Percentiles rank a stretch among this genome's conserved stretches.
Evolutionary conservation across 352 stramenopile genomes (phyloP).

Genomic region (Vaucheria bursata): DNA sequence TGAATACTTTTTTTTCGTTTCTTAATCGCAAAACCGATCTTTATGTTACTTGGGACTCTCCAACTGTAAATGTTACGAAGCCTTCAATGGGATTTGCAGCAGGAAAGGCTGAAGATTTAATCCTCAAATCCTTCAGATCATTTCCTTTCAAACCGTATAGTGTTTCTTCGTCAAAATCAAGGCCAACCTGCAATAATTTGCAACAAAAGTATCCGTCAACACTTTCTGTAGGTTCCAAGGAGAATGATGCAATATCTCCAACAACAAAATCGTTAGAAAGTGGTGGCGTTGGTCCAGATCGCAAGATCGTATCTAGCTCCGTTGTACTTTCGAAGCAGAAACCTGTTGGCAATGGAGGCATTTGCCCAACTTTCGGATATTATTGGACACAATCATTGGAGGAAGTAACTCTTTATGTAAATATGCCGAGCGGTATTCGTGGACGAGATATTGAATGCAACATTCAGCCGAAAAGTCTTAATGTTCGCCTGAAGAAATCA

Average conservation of each 20-base stretch:
- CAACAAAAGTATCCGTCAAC: neutral
- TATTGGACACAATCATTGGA: conserved; percentile 70
- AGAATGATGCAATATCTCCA: too few species aligned
- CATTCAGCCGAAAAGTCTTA: conserved; percentile 55
- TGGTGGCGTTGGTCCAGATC: neutral
- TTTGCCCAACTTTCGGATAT: conserved; percentile 54
- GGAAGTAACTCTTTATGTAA: conserved; percentile 61
- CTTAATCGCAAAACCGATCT: conserved; percentile 71
- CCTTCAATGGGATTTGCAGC: conserved; percentile 62
- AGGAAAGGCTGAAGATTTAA: conserved; percentile 64
- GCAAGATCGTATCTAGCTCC: too few species aligned
- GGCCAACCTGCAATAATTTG: neutral
- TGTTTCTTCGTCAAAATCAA: neutral
- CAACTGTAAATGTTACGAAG: conserved; percentile 12
- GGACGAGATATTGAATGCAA: conserved; percentile 59
- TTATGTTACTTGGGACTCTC: conserved; percentile 58
- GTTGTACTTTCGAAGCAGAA: conserved; percentile 55
- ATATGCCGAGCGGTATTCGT: conserved; percentile 50
- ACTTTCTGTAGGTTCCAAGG: too few species aligned
- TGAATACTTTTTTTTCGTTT: conserved; percentile 63
- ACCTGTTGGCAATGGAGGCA: conserved; percentile 67
- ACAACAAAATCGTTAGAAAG: neutral
- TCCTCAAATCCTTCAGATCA: conserved; percentile 64
- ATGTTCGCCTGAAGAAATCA: conserved; percentile 52
- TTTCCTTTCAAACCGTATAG: conserved; percentile 53